Evolutionary conservation across 2,329 filamentous ascomycete species (phyloP).

Genomic region (Reticulascus tulasneorum): DNA sequence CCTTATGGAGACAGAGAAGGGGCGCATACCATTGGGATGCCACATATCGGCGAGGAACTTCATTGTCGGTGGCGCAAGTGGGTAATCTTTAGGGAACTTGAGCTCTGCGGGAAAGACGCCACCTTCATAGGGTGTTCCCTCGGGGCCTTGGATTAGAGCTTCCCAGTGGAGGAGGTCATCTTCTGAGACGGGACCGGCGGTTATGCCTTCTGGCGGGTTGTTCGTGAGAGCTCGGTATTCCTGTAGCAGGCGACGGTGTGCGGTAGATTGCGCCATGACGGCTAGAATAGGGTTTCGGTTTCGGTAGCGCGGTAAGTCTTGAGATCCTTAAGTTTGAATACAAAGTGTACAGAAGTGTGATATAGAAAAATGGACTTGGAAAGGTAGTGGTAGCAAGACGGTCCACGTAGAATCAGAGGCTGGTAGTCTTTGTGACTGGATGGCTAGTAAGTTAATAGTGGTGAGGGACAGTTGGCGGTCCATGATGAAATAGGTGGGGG

Average conservation of each 20-base stretch:
- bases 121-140: slow-evolving; percentile 93
- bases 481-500: neutral
- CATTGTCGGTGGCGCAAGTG: slow-evolving; percentile 94
- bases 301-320: no score
- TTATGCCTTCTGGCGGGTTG: slow-evolving; percentile 96
- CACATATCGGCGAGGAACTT: slow-evolving; percentile 91
- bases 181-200: slow-evolving; percentile 85
- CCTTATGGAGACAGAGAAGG: slow-evolving; percentile 3
- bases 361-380: neutral
- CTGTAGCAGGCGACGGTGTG: slow-evolving; percentile 80
- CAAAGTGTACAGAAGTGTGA: no score
- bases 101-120: slow-evolving; percentile 94
- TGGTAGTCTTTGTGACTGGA: no score
- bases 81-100: slow-evolving; percentile 93
- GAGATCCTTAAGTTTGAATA: no score
- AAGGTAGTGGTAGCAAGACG: no score
- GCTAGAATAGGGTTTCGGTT: neutral
- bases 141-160: slow-evolving; percentile 90
- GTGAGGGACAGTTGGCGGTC: no score
- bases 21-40: slow-evolving; percentile 81
- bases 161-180: slow-evolving; percentile 97
- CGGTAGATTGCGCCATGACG: slow-evolving; percentile 56
- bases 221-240: slow-evolving; percentile 94
- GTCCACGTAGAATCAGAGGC: no score
- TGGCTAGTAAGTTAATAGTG: no score